Base-by-base conservation (phyloP, 768 basidiomycete genomes). In the Clitopilus hobsonii region DNA sequence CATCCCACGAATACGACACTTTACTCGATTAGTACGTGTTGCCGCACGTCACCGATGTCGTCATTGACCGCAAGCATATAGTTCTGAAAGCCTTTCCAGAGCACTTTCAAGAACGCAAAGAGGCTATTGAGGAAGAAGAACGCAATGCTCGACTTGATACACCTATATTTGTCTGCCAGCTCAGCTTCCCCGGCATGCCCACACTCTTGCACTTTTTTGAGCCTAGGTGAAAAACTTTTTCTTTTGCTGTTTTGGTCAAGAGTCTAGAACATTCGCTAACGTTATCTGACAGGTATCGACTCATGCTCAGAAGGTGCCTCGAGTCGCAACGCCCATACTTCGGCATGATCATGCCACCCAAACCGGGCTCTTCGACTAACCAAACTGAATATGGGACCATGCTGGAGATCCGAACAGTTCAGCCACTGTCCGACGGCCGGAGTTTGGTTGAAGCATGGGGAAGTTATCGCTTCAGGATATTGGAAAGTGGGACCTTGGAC, bases 251-350 rank as follows among this genome's bases (percentile, higher is more conserved):
- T n/a, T n/a, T n/a, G n/a, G n/a, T 27, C 47, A 20, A 56, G 23
- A 45, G 49, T 24, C 48, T 36, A 49, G 38, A 52, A 13, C 54
- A 18, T 16, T 54, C 18, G 25, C 16, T 27, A 13, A 25, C 22
- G 29, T 14, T 24, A 23, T 29, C 30, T 38, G 8, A n/a, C 55
- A 86, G 86, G 62, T 95, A 98, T 68, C 88, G 96, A 6, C 79
- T 98, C 51, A 98, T 98, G 96, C 86, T 98, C 53, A 89, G 96
- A 22, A 85, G 96, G n/a, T 94, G 90, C 67, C 85, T 98, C 55
- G 87, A 92, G 62, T 83, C 80, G 14, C 75, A 82, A 4, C 74
- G 73, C 38, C 91, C 91, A n/a, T 76, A 78, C 22, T 97, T 98
- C 69, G 96, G 96, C 30, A 98, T 98, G 91, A 81, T 97, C 63